Evolutionary conservation across 2,329 filamentous ascomycete species (phyloP).

Genomic region (Colletotrichum sp.): DNA sequence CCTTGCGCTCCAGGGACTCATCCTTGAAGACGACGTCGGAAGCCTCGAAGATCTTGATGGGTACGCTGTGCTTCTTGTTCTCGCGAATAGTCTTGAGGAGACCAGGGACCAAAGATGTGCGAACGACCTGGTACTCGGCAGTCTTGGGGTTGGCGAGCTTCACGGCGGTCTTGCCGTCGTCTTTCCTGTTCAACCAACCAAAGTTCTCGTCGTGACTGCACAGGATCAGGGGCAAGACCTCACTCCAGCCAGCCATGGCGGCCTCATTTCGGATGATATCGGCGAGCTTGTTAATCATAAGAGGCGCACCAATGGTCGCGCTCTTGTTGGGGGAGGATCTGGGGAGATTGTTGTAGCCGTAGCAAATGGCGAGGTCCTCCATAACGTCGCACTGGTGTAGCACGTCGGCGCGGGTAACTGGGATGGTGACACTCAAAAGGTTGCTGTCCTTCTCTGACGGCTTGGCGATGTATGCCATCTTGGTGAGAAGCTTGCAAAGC

Average conservation of each 20-base stretch:
- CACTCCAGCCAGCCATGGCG: constrained; percentile 94
- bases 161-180: constrained; percentile 83
- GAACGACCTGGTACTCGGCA: constrained; percentile 89
- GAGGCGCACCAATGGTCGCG: constrained; percentile 83
- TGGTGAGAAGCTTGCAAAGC: constrained; percentile 80
- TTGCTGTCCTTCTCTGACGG: constrained; percentile 74
- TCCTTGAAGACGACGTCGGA: constrained; percentile 95
- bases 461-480: constrained; percentile 86
- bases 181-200: constrained; percentile 87
- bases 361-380: constrained; percentile 96
- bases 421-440: constrained; percentile 81
- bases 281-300: constrained; percentile 91
- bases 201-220: constrained; percentile 99
- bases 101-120: constrained; percentile 84
- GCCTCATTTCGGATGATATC: constrained; percentile 91
- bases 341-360: constrained; percentile 96
- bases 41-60: constrained; percentile 92
- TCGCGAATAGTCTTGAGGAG: constrained; percentile 92
- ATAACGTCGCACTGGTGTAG: constrained; percentile 98
- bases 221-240: constrained; percentile 94
- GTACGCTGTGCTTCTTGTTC: constrained; percentile 87
- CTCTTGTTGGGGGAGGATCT: constrained; percentile 86
- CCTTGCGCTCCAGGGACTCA: constrained; percentile 78
- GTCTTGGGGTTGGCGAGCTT: constrained; percentile 93
- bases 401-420: constrained; percentile 90